Percentiles rank a stretch among this genome's conserved stretches.
phyloP scores from a whole-genome alignment of 371 early-diverging fungal species.

The Mortierella sp. region DNA sequence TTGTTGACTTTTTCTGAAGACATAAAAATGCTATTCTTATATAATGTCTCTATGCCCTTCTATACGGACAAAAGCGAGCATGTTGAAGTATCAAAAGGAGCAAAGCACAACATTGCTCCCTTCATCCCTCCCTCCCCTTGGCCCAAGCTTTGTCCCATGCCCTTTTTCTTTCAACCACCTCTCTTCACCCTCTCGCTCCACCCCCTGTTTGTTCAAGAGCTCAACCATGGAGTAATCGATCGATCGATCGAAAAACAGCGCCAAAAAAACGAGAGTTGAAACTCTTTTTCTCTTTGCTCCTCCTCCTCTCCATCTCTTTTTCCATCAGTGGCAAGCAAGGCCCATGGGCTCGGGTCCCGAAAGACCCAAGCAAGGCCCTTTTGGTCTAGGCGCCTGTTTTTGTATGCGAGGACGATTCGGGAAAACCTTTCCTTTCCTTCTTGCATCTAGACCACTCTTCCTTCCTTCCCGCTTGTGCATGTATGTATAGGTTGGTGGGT shows the following conservation, averaged over 20 bases:
- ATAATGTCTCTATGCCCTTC: neutral
- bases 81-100: neutral
- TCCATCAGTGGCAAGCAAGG: neutral
- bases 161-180: neutral
- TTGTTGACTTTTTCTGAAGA: too few species aligned
- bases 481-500: neutral
- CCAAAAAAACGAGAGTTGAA: neutral
- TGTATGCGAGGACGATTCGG: too few species aligned
- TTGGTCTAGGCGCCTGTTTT: neutral
- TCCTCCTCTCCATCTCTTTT: too few species aligned
- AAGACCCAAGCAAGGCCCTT: too few species aligned
- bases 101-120: neutral
- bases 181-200: neutral
- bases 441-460: neutral
- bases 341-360: neutral
- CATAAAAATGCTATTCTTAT: neutral
- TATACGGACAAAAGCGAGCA: neutral
- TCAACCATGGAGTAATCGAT: slow-evolving; percentile 17
- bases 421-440: neutral
- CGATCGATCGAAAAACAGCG: slow-evolving; percentile 22
- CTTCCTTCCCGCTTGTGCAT: neutral
- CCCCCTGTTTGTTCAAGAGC: neutral
- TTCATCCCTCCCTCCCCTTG: neutral
- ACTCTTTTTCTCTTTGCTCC: neutral
- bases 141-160: too few species aligned